Base-by-base conservation (phyloP, 306 rosid genomes). In the Urtica urens region DNA sequence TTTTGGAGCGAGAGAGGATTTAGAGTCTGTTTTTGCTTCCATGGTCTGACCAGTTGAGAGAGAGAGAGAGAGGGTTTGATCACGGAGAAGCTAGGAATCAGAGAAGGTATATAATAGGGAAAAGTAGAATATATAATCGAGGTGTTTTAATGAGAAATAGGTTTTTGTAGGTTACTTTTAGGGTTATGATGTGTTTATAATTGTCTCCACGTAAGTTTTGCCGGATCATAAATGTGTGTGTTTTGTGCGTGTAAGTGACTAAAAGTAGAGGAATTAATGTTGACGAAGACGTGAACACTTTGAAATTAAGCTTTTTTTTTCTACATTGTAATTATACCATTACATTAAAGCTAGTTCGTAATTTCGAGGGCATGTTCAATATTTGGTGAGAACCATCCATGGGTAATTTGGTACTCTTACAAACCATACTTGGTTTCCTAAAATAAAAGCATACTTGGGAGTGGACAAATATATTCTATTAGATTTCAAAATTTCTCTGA, bases 21-120 rank as follows among this genome's bases (percentile, higher is more conserved):
- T 44, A 18, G 18, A 23, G 12, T 49, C 67, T 53, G 53, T 63
- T 44, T 44, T 16, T 27, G 47, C 63, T 71, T 63, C n/a, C 4
- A 4, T 69, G 21, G 51, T 43, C 20, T 33, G 13, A 16, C 43
- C 17, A 41, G 37, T 29, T 28, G 56, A 63, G 19, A 10, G 17
- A 38, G 19, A 51, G 48, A 55, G 60, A 61, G 40, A 19, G 41
- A 46, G 18, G 23, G 42, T 19, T 10, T 46, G 20, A 33, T 14
- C 19, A 7, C 11, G 47, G 34, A 58, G 35, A 53, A 42, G 58
- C 51, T 33, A 20, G 43, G 9, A 35, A 50, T 24, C 19, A 23
- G 14, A 50, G 50, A 26, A 28, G 33, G n/a, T 35, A 16, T 45
- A 16, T 37, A 45, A 49, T 23, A 46, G 28, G 6, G 47, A 19